Evolutionary conservation across 176 grass and related monocot species (phyloP).

Genomic region (Chloris gayana): DNA sequence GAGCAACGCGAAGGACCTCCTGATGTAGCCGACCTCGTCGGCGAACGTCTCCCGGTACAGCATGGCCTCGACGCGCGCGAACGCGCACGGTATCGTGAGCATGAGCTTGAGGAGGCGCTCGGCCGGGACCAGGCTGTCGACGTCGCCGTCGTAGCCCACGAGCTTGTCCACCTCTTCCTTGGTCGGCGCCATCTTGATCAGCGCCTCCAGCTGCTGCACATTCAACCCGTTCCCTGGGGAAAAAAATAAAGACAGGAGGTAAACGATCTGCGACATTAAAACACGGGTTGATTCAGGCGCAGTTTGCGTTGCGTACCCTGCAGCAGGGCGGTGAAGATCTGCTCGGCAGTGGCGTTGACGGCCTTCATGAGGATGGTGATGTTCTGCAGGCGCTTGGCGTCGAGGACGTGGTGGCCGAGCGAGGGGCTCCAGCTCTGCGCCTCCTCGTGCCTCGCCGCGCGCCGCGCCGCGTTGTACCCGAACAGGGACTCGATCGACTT

Average conservation of each 20-base stretch:
- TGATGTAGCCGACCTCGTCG: constrained; percentile 79
- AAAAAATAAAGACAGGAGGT: background rate
- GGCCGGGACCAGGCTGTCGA: constrained; percentile 58
- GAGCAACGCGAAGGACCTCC: constrained; percentile 72
- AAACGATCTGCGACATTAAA: background rate
- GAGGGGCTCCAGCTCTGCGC: constrained; percentile 76
- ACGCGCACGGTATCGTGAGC: constrained; percentile 70
- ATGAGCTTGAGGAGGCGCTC: constrained; percentile 74
- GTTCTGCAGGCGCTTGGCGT: constrained; percentile 92
- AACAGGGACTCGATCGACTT: constrained; percentile 95
- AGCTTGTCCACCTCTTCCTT: constrained; percentile 88
- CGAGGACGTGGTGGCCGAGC: constrained; percentile 73
- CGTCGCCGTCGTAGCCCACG: constrained; percentile 53
- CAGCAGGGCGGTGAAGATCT: constrained; percentile 66
- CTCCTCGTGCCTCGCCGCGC: constrained; percentile 62
- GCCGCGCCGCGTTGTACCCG: constrained; percentile 70
- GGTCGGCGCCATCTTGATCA: constrained; percentile 89
- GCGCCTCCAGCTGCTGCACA: constrained; percentile 77
- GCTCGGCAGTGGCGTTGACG: constrained; percentile 62
- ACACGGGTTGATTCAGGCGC: background rate
- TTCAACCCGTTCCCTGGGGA: constrained; percentile 70
- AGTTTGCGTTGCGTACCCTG: constrained; percentile 43
- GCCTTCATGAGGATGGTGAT: constrained; percentile 94
- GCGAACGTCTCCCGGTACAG: constrained; percentile 85
- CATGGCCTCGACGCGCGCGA: constrained; percentile 77